Evolutionary conservation across 1,139 yeast genomes (phyloP), one percentile per base, ranked within the genome.

Genomic region (Geotrichum australiense): DNA sequence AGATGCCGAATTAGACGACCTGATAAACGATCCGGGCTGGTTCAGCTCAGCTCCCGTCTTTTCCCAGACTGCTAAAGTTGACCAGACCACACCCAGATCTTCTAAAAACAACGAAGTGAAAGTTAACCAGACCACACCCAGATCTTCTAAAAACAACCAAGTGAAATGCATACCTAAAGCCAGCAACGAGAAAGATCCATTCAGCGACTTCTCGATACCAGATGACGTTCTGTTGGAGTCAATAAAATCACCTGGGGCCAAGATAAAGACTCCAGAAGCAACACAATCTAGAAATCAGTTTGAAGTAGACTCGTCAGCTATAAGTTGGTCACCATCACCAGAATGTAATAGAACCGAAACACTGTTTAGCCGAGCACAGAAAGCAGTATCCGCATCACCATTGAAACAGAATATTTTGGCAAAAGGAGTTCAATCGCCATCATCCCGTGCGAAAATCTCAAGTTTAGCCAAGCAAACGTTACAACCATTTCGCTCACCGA

Each of bases 241-340:
- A 19, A 18, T 31, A 12, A 20, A 20, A 19, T 31, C 35, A 10
- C 35, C 35, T n/a, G n/a, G n/a, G n/a, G n/a, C n/a, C n/a, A n/a
- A n/a, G n/a, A n/a, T n/a, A n/a, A n/a, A n/a, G n/a, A n/a, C n/a
- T n/a, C n/a, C n/a, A n/a, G n/a, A n/a, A n/a, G n/a, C n/a, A n/a
- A n/a, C n/a, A n/a, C n/a, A n/a, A n/a, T n/a, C n/a, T n/a, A n/a
- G n/a, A n/a, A n/a, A n/a, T n/a, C n/a, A n/a, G n/a, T 21, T n/a
- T 22, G 21, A 25, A 12, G 33, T 12, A 21, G 16, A 41, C 12
- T 12, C 35, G 24, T 39, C 51, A 11, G 39, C 49, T n/a, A 23
- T 50, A 8, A 37, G 37, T 4, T 55, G 59, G 59, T 55, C 65
- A 0, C 57, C 64, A 1, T 63, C 67, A 1, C 67, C 67, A 1